These are phyloP conservation scores for Echites panduratus DNA, from an alignment of 257 asterid species.

Conservation along the genomic window DNA sequence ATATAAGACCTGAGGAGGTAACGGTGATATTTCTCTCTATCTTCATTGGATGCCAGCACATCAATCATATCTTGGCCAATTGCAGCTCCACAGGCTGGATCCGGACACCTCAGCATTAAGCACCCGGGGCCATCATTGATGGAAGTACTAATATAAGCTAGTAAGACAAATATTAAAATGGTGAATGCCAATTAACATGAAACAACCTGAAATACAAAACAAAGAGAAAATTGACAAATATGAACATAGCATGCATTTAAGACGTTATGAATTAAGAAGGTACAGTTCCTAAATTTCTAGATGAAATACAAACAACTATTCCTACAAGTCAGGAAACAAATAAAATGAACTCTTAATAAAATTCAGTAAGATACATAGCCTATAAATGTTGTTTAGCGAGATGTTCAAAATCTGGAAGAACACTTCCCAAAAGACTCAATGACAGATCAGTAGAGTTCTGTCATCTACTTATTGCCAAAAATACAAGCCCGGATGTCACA, in stretches of 20 bases:
- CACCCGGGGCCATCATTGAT: slow-evolving; percentile 94
- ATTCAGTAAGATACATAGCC: background rate
- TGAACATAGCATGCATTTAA: background rate
- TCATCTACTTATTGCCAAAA: background rate
- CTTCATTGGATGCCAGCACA: slow-evolving; percentile 45
- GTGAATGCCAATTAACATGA: background rate
- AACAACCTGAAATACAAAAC: background rate
- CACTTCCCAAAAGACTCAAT: background rate
- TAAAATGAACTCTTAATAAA: background rate
- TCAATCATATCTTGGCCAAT: slow-evolving; percentile 81
- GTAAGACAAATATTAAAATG: slow-evolving; percentile 7
- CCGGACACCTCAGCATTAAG: slow-evolving; percentile 86
- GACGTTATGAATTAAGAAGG: background rate
- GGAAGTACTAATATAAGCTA: slow-evolving; percentile 82
- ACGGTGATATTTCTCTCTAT: slow-evolving; percentile 69
- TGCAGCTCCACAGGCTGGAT: slow-evolving; percentile 74
- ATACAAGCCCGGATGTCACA: background rate
- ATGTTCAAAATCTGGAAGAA: background rate
- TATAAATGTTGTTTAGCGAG: background rate
- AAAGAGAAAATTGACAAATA: background rate
- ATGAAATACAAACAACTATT: background rate
- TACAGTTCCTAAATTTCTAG: background rate
- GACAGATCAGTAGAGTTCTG: background rate
- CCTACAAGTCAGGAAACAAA: background rate
- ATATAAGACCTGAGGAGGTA: slow-evolving; percentile 88